phyloP scores from a whole-genome alignment of 129 eudicot genomes.

The Glebionis coronaria region DNA sequence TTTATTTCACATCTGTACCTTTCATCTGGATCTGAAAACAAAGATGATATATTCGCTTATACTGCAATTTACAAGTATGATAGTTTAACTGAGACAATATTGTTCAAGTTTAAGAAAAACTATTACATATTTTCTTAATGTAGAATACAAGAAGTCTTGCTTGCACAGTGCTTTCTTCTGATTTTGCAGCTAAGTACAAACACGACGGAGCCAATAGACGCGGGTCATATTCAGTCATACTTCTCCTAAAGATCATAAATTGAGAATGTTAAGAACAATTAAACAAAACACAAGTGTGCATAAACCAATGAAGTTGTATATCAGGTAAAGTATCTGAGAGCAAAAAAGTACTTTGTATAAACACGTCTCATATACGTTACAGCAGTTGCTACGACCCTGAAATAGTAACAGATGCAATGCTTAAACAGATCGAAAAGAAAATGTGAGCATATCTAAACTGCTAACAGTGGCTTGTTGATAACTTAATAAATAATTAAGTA shows the following conservation, averaged over 20 bases:
- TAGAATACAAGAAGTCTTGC: slow-evolving; percentile 88
- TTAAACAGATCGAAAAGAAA: neutral
- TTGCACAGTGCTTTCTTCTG: slow-evolving; percentile 98
- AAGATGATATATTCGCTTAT: slow-evolving; percentile 9
- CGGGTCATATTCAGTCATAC: slow-evolving; percentile 91
- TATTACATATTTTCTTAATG: slow-evolving; percentile 73
- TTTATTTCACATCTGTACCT: slow-evolving; percentile 83
- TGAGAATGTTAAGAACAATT: neutral
- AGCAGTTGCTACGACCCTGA: slow-evolving; percentile 99
- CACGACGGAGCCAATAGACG: slow-evolving; percentile 92
- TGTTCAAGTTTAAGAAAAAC: slow-evolving; percentile 2
- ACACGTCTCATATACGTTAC: slow-evolving; percentile 96
- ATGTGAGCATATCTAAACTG: neutral
- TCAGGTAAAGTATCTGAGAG: neutral
- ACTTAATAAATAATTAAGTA: neutral
- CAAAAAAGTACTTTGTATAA: slow-evolving; percentile 52
- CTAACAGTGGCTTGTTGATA: neutral
- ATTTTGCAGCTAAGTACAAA: slow-evolving; percentile 94
- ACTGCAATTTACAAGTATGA: neutral
- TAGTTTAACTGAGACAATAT: neutral
- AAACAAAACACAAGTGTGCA: neutral
- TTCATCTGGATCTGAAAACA: slow-evolving; percentile 70
- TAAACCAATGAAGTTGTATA: neutral
- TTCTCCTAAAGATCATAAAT: slow-evolving; percentile 44
- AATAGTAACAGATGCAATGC: slow-evolving; percentile 27